Evolutionary conservation across 495 filamentous ascomycete species (phyloP).

Genomic region (Ramalina intermedia): DNA sequence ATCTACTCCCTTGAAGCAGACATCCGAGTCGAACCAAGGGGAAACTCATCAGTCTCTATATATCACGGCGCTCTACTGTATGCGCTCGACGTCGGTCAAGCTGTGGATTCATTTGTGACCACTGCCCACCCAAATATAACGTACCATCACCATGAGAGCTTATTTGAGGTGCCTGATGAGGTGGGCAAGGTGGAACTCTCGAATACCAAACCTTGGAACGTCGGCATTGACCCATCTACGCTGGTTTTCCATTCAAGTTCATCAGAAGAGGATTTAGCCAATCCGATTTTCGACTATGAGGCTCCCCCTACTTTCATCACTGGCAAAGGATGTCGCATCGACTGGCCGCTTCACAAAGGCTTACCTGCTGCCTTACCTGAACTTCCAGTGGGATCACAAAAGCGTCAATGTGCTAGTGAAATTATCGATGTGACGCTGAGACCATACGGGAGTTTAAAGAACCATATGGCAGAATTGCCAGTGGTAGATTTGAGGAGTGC

Average conservation of each 20-base stretch:
- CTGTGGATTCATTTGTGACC: constrained; percentile 12
- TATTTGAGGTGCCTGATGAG: constrained; percentile 17
- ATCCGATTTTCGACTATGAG: constrained; percentile 35
- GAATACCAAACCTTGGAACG: constrained; percentile 29
- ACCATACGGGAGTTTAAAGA: constrained; percentile 42
- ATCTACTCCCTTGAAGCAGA: constrained; percentile 15
- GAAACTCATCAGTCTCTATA: constrained; percentile 39
- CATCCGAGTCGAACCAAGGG: constrained; percentile 23
- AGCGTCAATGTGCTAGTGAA: constrained; percentile 25
- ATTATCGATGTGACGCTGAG: constrained; percentile 30
- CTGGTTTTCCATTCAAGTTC: constrained; percentile 18
- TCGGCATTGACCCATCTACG: constrained; percentile 34
- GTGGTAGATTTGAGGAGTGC: constrained; percentile 7
- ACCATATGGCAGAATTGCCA: constrained; percentile 46
- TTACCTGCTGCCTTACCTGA: constrained; percentile 33
- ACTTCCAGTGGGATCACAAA: constrained; percentile 14
- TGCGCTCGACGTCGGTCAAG: constrained; percentile 30
- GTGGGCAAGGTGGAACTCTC: constrained; percentile 23
- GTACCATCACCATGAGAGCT: neutral
- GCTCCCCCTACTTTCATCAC: constrained; percentile 33
- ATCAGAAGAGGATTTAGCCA: constrained; percentile 19
- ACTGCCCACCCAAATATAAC: constrained; percentile 12
- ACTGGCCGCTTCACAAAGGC: constrained; percentile 33
- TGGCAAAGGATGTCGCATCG: constrained; percentile 37
- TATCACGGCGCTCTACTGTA: constrained; percentile 42